Base-by-base conservation (phyloP, 352 stramenopile genomes). In the Phytophthora citricola region DNA sequence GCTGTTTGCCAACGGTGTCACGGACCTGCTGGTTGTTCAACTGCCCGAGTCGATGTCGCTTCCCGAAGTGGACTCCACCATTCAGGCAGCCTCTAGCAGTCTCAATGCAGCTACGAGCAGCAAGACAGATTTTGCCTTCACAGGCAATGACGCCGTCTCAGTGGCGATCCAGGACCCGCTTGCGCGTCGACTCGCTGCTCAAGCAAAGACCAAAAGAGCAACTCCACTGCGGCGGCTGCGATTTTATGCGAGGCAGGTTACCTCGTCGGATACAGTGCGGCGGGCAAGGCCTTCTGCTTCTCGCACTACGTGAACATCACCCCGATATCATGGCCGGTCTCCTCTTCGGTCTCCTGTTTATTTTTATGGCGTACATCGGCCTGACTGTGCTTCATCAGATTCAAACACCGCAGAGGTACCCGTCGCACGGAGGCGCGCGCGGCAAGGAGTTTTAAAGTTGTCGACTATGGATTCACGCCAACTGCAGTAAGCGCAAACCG, bases 291-390 rank as follows among this genome's bases (percentile, higher is more conserved):
- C 34, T 95, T 92, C 73, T 95, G 87, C 81, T 95, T 93, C 55
- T 91, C 87, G 57, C 87, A 93, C 69, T 93, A 82, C 55, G 87
- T 95, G 61, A 79, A 78, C 75, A 92, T 92, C 78, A 95, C 87
- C 31, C 87, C 9, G 73, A 91, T 57, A 76, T 95, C 31, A 70
- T 95, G 29, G 78, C 85, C 22, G 85, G 71, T n/a, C 63, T 95
- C 44, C 56, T 95, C 47, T 87, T 95, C 36, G 83, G 83, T 12
- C 72, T 93, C 45, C 87, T 95, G 59, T 93, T 95, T 66, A 39
- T 95, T 49, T n/a, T 92, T 67, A 58, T 93, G 66, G 71, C 85
- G 26, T 95, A 89, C 66, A 67, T 93, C 39, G 87, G 87, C 11
- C 56, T 95, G 41, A 78, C 71, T 45, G 78, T 85, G 54, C 73